A percentile compares a stretch with the other conserved stretches of the same genome.
Conservation (phyloP, 331 rosid species). For the Arachis monticola region DNA sequence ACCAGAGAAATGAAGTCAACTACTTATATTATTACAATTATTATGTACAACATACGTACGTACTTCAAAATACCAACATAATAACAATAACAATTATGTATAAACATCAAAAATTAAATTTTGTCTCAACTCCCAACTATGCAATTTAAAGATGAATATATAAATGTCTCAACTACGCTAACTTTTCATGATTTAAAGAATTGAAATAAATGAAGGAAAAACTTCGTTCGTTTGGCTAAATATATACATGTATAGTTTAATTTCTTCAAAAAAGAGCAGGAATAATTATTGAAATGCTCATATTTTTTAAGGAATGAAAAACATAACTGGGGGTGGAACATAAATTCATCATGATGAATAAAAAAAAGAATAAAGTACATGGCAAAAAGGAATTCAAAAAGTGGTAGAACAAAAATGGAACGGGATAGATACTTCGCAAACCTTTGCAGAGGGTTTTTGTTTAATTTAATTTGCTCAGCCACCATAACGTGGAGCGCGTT, state of each 20-base stretch:
- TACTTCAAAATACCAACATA: background rate
- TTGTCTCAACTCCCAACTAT: background rate
- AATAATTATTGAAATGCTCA: background rate
- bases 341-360: background rate
- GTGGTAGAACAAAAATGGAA: slow-evolving; percentile 5
- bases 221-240: background rate
- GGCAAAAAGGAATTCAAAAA: slow-evolving; percentile 10
- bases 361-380: slow-evolving; percentile 1
- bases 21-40: background rate
- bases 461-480: background rate
- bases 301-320: background rate
- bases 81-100: background rate
- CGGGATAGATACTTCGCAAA: background rate
- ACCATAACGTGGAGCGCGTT: background rate
- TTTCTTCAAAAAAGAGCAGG: background rate
- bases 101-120: background rate
- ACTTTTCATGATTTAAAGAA: background rate
- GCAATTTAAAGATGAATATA: too few species aligned
- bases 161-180: background rate
- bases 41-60: background rate
- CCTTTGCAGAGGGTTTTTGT: background rate
- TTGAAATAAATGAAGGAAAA: too few species aligned
- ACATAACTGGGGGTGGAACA: background rate
- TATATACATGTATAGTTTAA: background rate
- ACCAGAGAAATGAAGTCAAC: slow-evolving; percentile 20